Evolutionary conservation across 768 basidiomycete species (phyloP), one percentile per base, ranked within the genome.

Genomic region (Kwoniella mangroviensis): DNA sequence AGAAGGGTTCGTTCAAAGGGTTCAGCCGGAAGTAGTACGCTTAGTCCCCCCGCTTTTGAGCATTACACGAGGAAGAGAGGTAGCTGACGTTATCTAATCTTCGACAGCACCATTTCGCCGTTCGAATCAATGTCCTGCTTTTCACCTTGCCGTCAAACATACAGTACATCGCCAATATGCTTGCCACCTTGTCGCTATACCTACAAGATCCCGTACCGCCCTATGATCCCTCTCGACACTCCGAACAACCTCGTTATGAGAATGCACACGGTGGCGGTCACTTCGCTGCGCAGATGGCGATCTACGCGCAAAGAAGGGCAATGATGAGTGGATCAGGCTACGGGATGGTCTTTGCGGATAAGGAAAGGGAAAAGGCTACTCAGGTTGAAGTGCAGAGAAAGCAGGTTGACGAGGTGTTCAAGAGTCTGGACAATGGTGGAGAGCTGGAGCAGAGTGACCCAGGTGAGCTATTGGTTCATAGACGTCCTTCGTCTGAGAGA

Each of bases 121-220:
- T 96, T 55, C 88, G 90, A 22, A 86, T 98, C 19, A 90, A 91
- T 78, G 87, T 97, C 83, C 88, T 97, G 49, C 89, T 98, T 40
- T 96, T 92, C 83, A 96, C 96, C 5, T 93, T 93, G 4, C 97
- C 96, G 82, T 92, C 93, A 41, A 94, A 98, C 83, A 91, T 98
- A 72, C 85, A 86, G 41, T 89, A 91, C 65, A 91, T 99, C 71
- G 90, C 92, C 71, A 86, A 88, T 77, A 89, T 89, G 77, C 87
- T 98, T 60, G 87, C 89, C 24, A 86, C 88, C 67, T 87, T 87
- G 69, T 87, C 87, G 51, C 84, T 94, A 9, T 85, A 91, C 63
- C 88, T 98, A 57, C 90, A 92, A 77, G 90, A 97, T 75, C 96
- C 97, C 1, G 84, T 88, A 19, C 85, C 88, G 5, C 87, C 89